Percentiles rank a stretch among this genome's conserved stretches.
phyloP scores from a whole-genome alignment of 1,284 basidiomycete genomes.

The Naganishia cerealis region DNA sequence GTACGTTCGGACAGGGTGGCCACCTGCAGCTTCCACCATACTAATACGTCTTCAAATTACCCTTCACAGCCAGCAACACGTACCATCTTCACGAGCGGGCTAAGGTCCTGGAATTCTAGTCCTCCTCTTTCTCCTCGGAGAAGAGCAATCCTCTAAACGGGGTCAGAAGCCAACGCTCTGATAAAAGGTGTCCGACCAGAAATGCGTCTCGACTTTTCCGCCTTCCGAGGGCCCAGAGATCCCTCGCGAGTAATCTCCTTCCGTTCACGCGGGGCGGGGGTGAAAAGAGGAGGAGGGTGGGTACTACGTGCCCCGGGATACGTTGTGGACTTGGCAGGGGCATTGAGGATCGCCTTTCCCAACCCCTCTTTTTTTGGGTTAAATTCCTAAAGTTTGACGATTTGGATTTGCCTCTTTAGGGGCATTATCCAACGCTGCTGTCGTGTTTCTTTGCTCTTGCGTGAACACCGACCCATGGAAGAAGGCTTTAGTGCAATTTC shows the following conservation, averaged over 20 bases:
- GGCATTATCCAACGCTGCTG: slow-evolving; percentile 24
- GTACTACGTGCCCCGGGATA: neutral
- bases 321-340: slow-evolving; percentile 34
- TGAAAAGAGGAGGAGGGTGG: slow-evolving; percentile 31
- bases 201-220: slow-evolving; percentile 45
- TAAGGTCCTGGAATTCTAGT: slow-evolving; percentile 57
- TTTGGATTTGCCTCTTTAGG: slow-evolving; percentile 12
- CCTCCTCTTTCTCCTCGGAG: slow-evolving; percentile 38
- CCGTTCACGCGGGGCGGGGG: neutral
- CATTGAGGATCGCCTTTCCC: slow-evolving; percentile 34
- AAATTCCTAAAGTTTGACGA: slow-evolving; percentile 29
- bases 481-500: slow-evolving; percentile 57
- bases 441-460: slow-evolving; percentile 17
- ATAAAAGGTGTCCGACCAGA: slow-evolving; percentile 52
- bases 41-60: slow-evolving; percentile 3
- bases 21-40: neutral
- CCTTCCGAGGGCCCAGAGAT: slow-evolving; percentile 26
- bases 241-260: slow-evolving; percentile 18
- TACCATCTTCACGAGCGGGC: slow-evolving; percentile 52
- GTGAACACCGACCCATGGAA: slow-evolving; percentile 31
- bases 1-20: slow-evolving; percentile 9
- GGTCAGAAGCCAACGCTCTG: slow-evolving; percentile 45
- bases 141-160: slow-evolving; percentile 47
- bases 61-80: slow-evolving; percentile 17
- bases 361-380: slow-evolving; percentile 9